Base-by-base conservation (phyloP, 75 land plant genomes). In the Sequoia sempervirens region DNA sequence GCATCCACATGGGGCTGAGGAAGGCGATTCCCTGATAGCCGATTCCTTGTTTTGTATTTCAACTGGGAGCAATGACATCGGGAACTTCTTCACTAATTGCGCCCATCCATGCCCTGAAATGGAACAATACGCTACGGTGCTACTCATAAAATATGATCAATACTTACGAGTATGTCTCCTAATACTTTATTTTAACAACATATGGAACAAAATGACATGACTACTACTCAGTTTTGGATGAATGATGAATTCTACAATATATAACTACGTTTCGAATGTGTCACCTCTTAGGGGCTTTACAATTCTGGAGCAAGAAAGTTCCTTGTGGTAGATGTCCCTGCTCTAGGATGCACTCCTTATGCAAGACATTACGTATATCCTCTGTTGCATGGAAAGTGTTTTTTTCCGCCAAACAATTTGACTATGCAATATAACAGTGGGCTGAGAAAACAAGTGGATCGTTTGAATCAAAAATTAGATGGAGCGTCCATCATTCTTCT, bases 301-400 rank as follows among this genome's bases (percentile, higher is more conserved):
- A 34, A 18, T 2, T 17, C 79, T 20, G 79, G 79, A 23, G 79
- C 79, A 75, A 75, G 79, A 75, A 75, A 41, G 1, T 75, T 75
- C 10, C 45, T 75, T 40, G 1, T 75, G 5, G 2, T 20, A 8
- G 45, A 75, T 23, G 26, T 75, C 15, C 17, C 79, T 8, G 43
- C 79, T 20, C 7, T 75, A 7, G 79, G 79, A 75, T 75, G 79
- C 11, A 75, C 79, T 75, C 79, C 79, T 18, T 40, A 18, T 47
- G 50, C 50, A 8, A 47, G 50, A 47, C 41, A 40, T 2, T 40
- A 2, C 41, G 4, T 40, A 40, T 2, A 40, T 40, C 4, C 4
- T 34, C 36, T 34, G 0, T 34, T 34, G 36, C 36, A 34, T 34
- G 36, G 36, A 34, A 0, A 8, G 9, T 47, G 50, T 47, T 47